Evolutionary conservation across 148 eudicot genomes (phyloP), one percentile per base, ranked within the genome.

Genomic region (Camellia granthamiana): DNA sequence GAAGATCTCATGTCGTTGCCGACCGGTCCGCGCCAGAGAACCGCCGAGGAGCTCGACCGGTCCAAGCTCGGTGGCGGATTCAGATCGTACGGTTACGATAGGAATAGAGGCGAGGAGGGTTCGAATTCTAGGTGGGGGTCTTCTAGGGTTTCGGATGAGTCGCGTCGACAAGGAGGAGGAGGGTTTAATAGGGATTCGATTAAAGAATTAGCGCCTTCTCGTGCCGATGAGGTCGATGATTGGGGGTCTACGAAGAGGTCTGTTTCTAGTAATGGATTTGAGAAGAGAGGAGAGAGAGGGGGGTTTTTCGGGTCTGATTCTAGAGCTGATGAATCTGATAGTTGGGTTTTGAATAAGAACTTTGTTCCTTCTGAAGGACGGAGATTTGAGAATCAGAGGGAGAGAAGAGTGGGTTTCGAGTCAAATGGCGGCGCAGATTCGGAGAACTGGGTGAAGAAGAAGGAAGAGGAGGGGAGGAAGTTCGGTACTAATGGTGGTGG

Each of bases 201-300:
- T 2, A 80, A 87, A 59, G 91, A 85, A 6, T 62, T 82, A 41
- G 89, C 83, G 16, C 85, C 89, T 3, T 95, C 97, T 4, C 85
- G 97, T 58, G 99, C 99, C 5, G 99, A 96, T 49, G 99, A 90
- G 91, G 91, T 74, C 0, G 98, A 93, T 52, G 90, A 96, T 72
- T 96, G 99, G 99, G 94, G 90, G 3, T 88, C 94, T 68, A 74
- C 84, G 30, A 95, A 95, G 90, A 93, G 84, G 78, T 52, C 78
- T 1, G n/a, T 80, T 4, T 64, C 64, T 23, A 82, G 85, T 19
- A 80, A 81, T 64, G 87, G 86, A 52, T 83, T 81, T 67, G 92
- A 83, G 47, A 75, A 87, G 72, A 13, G 78, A 21, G 97, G 78
- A 21, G 97, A 86, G 14, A 87, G 97, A 68, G 92, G 88, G 0